A percentile compares a stretch with the other conserved stretches of the same genome.
phyloP scores from a whole-genome alignment of 2,329 filamentous ascomycete genomes.

The Metarhizium album region DNA sequence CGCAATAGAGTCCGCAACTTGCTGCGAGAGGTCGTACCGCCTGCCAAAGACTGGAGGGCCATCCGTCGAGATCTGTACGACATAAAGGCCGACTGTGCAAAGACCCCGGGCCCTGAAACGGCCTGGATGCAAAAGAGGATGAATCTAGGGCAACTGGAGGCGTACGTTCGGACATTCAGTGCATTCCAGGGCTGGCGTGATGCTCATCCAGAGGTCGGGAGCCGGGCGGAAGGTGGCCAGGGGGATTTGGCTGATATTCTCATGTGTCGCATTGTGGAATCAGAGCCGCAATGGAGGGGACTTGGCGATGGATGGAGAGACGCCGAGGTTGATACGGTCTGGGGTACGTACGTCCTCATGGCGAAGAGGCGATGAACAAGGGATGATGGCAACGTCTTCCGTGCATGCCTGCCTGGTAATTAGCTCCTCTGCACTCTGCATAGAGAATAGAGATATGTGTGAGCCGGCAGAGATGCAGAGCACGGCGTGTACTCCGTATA shows the following conservation, averaged over 20 bases:
- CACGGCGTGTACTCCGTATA: no score
- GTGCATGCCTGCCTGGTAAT: no score
- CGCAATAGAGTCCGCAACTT: slow-evolving; percentile 41
- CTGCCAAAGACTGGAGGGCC: slow-evolving; percentile 38
- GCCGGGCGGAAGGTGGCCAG: slow-evolving; percentile 39
- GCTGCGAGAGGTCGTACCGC: slow-evolving; percentile 40
- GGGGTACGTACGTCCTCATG: slow-evolving; percentile 50
- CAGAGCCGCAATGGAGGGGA: slow-evolving; percentile 41
- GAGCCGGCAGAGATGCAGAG: no score
- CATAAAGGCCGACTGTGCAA: slow-evolving; percentile 32
- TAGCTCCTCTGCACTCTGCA: no score
- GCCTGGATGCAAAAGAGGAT: slow-evolving; percentile 42
- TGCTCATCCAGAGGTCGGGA: slow-evolving; percentile 37
- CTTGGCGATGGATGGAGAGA: slow-evolving; percentile 40
- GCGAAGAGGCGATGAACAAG: slow-evolving; percentile 29
- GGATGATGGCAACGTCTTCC: no score
- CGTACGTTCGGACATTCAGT: slow-evolving; percentile 52
- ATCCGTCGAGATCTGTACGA: slow-evolving; percentile 46
- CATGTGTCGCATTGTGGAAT: slow-evolving; percentile 45
- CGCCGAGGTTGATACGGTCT: slow-evolving; percentile 44
- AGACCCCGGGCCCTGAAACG: slow-evolving; percentile 20
- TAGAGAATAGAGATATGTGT: no score
- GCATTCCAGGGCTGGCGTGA: slow-evolving; percentile 48
- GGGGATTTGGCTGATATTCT: slow-evolving; percentile 54
- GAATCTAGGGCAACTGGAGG: slow-evolving; percentile 47